Conservation (phyloP, 805 yeast species). For the Sungouiozyma ichnusensis region DNA sequence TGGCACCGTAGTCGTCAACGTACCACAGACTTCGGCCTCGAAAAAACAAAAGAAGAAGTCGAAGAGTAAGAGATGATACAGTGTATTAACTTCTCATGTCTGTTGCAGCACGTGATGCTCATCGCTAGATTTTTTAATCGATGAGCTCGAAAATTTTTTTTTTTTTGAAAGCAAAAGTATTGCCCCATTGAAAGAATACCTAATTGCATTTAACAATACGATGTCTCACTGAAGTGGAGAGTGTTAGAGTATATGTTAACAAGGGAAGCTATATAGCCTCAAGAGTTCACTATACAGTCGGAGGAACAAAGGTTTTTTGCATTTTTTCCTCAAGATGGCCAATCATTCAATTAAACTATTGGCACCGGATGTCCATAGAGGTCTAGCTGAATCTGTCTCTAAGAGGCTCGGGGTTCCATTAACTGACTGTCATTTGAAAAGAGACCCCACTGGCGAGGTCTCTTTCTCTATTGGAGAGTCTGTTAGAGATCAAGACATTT, state of each 20-base stretch:
- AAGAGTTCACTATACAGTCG: too few relatives aligned
- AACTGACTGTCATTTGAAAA: slow-evolving; percentile 52
- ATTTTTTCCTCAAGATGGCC: slow-evolving; percentile 37
- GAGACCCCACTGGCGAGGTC: slow-evolving; percentile 65
- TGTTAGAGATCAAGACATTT: slow-evolving; percentile 76
- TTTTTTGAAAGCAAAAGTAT: not conserved
- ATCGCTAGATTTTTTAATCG: not conserved
- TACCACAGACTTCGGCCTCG: not conserved
- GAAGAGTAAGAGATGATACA: slow-evolving; percentile 7
- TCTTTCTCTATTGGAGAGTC: slow-evolving; percentile 72
- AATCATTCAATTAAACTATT: slow-evolving; percentile 59
- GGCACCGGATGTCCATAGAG: slow-evolving; percentile 60
- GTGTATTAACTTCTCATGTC: not conserved
- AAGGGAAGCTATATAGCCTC: not conserved
- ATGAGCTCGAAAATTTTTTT: not conserved
- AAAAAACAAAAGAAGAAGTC: slow-evolving; percentile 13
- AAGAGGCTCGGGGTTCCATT: slow-evolving; percentile 47
- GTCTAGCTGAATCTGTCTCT: slow-evolving; percentile 60
- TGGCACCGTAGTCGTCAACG: slow-evolving; percentile 48
- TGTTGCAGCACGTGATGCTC: not conserved
- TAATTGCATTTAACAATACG: too few relatives aligned
- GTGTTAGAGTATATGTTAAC: not conserved
- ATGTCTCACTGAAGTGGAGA: too few relatives aligned
- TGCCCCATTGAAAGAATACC: too few relatives aligned
- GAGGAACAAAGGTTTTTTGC: not conserved